Evolutionary conservation across 2,329 filamentous ascomycete species (phyloP).

Genomic region (Helotiales sp.): DNA sequence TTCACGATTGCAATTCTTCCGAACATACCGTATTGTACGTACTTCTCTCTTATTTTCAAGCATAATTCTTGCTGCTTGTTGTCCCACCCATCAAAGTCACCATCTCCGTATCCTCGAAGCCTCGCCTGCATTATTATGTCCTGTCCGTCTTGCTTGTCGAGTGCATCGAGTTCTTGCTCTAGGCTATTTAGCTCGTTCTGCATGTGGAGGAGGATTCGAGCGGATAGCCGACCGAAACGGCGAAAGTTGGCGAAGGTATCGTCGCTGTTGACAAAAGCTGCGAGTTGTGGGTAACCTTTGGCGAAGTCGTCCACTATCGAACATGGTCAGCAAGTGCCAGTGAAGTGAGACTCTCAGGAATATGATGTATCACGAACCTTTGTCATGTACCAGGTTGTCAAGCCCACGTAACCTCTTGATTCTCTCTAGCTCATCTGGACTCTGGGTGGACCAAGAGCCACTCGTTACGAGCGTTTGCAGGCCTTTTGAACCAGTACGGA

Average conservation of each 20-base stretch:
- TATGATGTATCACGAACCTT: background rate
- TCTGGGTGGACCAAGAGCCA: background rate
- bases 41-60: background rate
- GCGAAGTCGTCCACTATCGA: background rate
- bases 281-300: conserved; percentile 22
- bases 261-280: conserved; percentile 16
- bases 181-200: conserved; percentile 20
- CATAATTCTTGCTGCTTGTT: conserved; percentile 1
- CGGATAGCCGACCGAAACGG: conserved; percentile 15
- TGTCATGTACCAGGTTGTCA: background rate
- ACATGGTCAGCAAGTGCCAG: background rate
- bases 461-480: background rate
- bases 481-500: background rate
- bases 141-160: conserved; percentile 19
- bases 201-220: conserved; percentile 15
- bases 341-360: background rate
- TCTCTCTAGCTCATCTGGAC: background rate
- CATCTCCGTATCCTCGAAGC: background rate
- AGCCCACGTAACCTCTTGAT: background rate
- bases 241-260: conserved; percentile 19
- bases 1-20: background rate
- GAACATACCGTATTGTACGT: conserved; percentile 19
- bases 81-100: background rate
- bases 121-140: background rate
- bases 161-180: conserved; percentile 12